A percentile compares a stretch with the other conserved stretches of the same genome.
These are phyloP conservation scores for Mortierella sp. DNA, from an alignment of 371 early-diverging fungal genomes.

Conservation along the genomic window DNA sequence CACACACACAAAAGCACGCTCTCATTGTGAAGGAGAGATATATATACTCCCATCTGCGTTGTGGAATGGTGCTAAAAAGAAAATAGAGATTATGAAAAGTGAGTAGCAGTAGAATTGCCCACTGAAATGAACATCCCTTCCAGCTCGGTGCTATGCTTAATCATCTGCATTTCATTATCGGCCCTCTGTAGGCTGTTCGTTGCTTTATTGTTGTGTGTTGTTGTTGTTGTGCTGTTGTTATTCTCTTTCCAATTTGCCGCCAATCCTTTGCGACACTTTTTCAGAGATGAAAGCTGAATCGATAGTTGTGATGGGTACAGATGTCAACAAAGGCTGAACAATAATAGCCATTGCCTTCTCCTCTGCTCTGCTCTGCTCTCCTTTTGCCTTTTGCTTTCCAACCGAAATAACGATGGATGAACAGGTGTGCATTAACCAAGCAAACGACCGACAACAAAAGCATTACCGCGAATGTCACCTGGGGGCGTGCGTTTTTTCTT, in stretches of 20 bases:
- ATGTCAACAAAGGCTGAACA: neutral
- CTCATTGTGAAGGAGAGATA: neutral
- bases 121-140: neutral
- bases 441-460: neutral
- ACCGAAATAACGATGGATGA: neutral
- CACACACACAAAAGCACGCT: neutral
- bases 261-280: neutral
- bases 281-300: slow-evolving; percentile 4
- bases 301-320: neutral
- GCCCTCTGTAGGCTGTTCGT: neutral
- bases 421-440: neutral
- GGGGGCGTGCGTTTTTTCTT: neutral
- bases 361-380: too few relatives aligned
- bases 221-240: neutral
- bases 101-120: neutral
- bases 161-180: neutral
- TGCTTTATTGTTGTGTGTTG: neutral
- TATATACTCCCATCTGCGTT: slow-evolving; percentile 7
- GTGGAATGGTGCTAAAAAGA: slow-evolving; percentile 7
- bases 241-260: neutral
- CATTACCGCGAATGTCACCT: slow-evolving; percentile 5
- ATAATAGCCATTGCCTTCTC: neutral
- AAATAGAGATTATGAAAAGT: neutral
- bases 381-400: neutral
- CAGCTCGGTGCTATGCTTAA: slow-evolving; percentile 13